Evolutionary conservation across 108 stramenopile genomes (phyloP).

Genomic region (Epipyxis sp.): DNA sequence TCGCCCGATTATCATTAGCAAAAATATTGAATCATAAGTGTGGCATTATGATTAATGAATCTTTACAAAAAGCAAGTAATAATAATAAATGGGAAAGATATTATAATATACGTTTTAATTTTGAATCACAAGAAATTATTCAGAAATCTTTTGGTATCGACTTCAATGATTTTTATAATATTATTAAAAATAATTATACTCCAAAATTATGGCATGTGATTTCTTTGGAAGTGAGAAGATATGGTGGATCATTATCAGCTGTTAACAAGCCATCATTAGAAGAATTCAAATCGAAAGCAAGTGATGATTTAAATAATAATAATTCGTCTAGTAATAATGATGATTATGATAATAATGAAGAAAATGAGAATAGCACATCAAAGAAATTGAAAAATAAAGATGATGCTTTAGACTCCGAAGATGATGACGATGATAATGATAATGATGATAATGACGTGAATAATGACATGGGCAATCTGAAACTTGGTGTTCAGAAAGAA

Average conservation of each 20-base stretch:
- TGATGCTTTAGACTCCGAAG: constrained; percentile 36
- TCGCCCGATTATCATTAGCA: constrained; percentile 7
- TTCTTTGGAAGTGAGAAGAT: constrained; percentile 71
- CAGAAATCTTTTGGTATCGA: constrained; percentile 77
- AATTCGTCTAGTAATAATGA: background rate
- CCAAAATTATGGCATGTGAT: constrained; percentile 71
- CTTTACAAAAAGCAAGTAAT: background rate
- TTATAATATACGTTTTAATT: constrained; percentile 67
- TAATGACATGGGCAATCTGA: constrained; percentile 32
- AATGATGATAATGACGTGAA: constrained; percentile 62
- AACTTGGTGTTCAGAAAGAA: constrained; percentile 52
- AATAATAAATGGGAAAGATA: constrained; percentile 48
- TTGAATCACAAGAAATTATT: constrained; percentile 77
- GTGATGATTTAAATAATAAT: background rate
- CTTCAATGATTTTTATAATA: constrained; percentile 70
- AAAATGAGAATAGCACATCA: constrained; percentile 58
- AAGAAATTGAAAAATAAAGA: constrained; percentile 43
- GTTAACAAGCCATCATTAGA: background rate
- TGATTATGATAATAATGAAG: background rate
- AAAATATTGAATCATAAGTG: constrained; percentile 12
- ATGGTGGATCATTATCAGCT: constrained; percentile 39
- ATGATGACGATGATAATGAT: constrained; percentile 27
- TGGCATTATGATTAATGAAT: constrained; percentile 21
- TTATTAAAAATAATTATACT: constrained; percentile 65
- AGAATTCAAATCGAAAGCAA: background rate